Evolutionary conservation across 2,329 filamentous ascomycete genomes (phyloP).

Genomic region (Simplicillium aogashimaense): DNA sequence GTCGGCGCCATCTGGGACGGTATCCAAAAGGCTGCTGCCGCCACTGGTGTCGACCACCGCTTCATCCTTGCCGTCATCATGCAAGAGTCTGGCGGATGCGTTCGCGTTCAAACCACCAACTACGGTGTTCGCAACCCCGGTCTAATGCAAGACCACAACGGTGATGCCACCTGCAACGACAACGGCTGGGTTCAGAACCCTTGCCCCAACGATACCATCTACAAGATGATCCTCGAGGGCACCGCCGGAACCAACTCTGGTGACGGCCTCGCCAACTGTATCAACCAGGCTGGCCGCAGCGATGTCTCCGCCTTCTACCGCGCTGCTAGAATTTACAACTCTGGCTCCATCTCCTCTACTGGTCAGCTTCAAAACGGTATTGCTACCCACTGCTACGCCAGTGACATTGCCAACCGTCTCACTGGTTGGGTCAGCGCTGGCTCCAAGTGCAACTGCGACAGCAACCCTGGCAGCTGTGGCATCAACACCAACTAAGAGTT

Average conservation of each 20-base stretch:
- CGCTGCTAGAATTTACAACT: constrained; percentile 37
- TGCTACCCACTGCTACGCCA: not conserved
- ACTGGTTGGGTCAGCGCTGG: not conserved
- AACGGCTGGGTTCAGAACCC: constrained; percentile 11
- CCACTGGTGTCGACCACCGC: constrained; percentile 22
- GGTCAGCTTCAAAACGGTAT: not conserved
- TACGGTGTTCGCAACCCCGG: constrained; percentile 30
- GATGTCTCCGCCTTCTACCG: constrained; percentile 30
- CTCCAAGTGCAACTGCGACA: not conserved
- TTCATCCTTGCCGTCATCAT: constrained; percentile 32
- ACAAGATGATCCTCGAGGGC: constrained; percentile 27
- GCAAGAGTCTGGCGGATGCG: constrained; percentile 33
- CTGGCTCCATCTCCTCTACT: constrained; percentile 22
- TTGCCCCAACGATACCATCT: constrained; percentile 13
- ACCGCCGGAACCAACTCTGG: constrained; percentile 26
- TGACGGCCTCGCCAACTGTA: constrained; percentile 28
- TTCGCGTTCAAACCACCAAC: constrained; percentile 27
- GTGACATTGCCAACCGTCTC: not conserved
- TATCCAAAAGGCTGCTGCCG: constrained; percentile 19
- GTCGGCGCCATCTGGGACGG: constrained; percentile 15
- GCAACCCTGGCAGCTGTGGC: not conserved
- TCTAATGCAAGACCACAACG: constrained; percentile 26
- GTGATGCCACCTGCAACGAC: constrained; percentile 22
- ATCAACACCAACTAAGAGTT: constrained; percentile 11
- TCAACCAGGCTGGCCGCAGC: constrained; percentile 16